These are phyloP conservation scores for Paramecium primaurelia DNA, from an alignment of 73 alveolate genomes.

Conservation along the genomic window DNA sequence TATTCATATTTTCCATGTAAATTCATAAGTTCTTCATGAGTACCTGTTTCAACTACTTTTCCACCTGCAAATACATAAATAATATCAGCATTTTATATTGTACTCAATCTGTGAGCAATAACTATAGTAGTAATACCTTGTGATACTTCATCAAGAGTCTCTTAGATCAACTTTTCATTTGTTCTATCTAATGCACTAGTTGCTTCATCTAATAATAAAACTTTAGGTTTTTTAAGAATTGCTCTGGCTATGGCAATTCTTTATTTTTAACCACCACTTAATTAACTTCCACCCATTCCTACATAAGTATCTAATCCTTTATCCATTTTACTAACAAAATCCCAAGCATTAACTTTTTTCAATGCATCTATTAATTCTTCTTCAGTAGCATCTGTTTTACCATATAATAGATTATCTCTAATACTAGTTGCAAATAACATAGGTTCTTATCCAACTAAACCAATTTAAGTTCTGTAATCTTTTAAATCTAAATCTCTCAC, in stretches of 20 bases:
- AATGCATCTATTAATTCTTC: slow-evolving; percentile 83
- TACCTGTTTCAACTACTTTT: slow-evolving; percentile 70
- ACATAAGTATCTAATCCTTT: slow-evolving; percentile 70
- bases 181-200: slow-evolving; percentile 83
- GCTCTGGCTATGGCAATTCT: slow-evolving; percentile 92
- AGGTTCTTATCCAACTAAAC: slow-evolving; percentile 92
- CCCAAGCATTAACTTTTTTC: slow-evolving; percentile 76
- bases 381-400: slow-evolving; percentile 77
- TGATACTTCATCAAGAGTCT: slow-evolving; percentile 68
- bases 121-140: slow-evolving; percentile 71
- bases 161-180: slow-evolving; percentile 72
- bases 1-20: slow-evolving; percentile 44
- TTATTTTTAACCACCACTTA: slow-evolving; percentile 86
- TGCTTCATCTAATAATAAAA: slow-evolving; percentile 82
- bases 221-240: slow-evolving; percentile 74
- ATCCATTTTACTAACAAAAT: slow-evolving; percentile 64
- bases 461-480: slow-evolving; percentile 61
- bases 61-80: slow-evolving; percentile 73
- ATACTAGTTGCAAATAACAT: slow-evolving; percentile 83
- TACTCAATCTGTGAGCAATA: slow-evolving; percentile 77
- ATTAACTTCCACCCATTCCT: slow-evolving; percentile 78
- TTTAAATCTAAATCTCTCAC: slow-evolving; percentile 1
- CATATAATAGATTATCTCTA: slow-evolving; percentile 76
- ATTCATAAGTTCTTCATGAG: slow-evolving; percentile 33
- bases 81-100: slow-evolving; percentile 77